These are phyloP conservation scores for Ogataea minuta DNA, from an alignment of 805 yeast species.

Conservation along the genomic window DNA sequence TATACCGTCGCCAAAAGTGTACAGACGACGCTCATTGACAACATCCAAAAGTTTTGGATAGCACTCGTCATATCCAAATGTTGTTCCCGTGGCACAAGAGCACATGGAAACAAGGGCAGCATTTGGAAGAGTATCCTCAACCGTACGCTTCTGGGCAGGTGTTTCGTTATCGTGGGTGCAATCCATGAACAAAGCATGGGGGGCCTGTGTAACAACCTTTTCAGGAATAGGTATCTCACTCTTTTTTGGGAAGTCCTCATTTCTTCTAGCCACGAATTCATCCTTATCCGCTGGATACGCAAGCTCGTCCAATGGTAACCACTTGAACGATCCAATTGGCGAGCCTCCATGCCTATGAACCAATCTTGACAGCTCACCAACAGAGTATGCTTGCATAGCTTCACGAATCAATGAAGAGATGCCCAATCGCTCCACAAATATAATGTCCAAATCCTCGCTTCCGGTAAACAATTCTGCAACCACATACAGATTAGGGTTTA, in stretches of 20 bases:
- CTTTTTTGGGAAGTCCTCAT: conserved; percentile 35
- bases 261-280: conserved; percentile 21
- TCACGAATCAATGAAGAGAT: conserved; percentile 88
- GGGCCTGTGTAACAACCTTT: conserved; percentile 63
- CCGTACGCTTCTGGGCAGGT: conserved; percentile 85
- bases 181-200: conserved; percentile 95
- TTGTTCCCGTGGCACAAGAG: conserved; percentile 91
- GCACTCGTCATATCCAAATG: conserved; percentile 90
- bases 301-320: conserved; percentile 73
- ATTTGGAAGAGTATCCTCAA: conserved; percentile 90
- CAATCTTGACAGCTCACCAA: conserved; percentile 77
- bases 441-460: conserved; percentile 83
- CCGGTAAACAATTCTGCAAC: conserved; percentile 96
- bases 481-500: conserved; percentile 82
- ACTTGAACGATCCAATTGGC: conserved; percentile 88
- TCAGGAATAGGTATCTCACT: conserved; percentile 71
- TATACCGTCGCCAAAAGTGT: conserved; percentile 64
- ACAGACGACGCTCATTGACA: conserved; percentile 70
- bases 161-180: conserved; percentile 96
- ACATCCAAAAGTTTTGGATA: conserved; percentile 80
- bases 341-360: conserved; percentile 93
- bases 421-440: conserved; percentile 88
- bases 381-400: conserved; percentile 96
- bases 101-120: conserved; percentile 94
- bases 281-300: conserved; percentile 60